phyloP scores from a whole-genome alignment of 345 rosid species.

The Populus simonii region DNA sequence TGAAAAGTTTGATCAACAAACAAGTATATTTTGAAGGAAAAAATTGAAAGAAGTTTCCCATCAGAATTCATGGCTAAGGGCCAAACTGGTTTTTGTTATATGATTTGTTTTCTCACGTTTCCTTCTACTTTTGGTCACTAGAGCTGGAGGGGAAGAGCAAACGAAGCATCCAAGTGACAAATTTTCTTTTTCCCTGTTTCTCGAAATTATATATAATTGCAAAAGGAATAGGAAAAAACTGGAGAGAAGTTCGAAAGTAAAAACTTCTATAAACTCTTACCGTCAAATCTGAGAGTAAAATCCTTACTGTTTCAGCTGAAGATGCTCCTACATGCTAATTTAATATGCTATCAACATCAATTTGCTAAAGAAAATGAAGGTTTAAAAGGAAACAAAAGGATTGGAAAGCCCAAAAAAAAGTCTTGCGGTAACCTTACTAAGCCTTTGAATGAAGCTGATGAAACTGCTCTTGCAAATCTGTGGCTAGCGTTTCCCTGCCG shows the following conservation, averaged over 20 bases:
- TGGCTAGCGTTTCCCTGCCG: conserved; percentile 22
- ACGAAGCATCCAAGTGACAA: too few species aligned
- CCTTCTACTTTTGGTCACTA: background rate
- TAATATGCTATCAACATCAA: background rate
- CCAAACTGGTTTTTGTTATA: background rate
- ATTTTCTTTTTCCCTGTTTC: background rate
- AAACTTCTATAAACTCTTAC: background rate
- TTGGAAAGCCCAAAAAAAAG: background rate
- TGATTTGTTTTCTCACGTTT: too few species aligned
- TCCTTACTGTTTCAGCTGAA: background rate
- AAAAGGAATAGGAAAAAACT: background rate
- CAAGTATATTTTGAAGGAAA: background rate
- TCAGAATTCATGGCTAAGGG: background rate
- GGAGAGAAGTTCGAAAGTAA: background rate
- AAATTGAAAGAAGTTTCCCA: background rate
- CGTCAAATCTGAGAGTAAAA: background rate
- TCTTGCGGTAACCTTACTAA: background rate
- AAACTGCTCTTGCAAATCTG: conserved; percentile 3
- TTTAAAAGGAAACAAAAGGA: background rate
- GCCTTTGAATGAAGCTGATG: conserved; percentile 2
- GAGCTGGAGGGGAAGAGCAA: background rate
- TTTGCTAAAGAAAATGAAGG: background rate
- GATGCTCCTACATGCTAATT: background rate
- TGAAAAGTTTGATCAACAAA: background rate
- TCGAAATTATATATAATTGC: background rate